These are phyloP conservation scores for Cytauxzoon felis DNA, from an alignment of 169 alveolate species.

Conservation along the genomic window DNA sequence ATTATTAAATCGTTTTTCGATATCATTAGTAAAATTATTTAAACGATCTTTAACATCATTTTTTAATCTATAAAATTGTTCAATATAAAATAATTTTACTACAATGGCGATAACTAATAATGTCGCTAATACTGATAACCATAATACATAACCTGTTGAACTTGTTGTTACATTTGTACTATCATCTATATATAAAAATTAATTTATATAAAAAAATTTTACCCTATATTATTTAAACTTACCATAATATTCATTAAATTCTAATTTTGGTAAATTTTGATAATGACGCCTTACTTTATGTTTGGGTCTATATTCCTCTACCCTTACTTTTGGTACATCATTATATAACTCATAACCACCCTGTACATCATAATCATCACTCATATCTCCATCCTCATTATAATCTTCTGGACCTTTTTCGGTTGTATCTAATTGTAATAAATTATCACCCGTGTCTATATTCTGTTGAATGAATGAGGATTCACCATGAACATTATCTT, in stretches of 20 bases:
- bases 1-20: constrained; percentile 3
- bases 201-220: too few species aligned
- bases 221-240: too few species aligned
- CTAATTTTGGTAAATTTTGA: too few species aligned
- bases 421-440: not conserved
- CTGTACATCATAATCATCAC: not conserved
- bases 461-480: not conserved
- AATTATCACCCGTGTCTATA: not conserved
- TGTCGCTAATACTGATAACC: constrained; percentile 5
- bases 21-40: constrained; percentile 2
- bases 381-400: not conserved
- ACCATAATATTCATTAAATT: too few species aligned
- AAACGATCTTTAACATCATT: constrained; percentile 1
- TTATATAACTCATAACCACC: constrained; percentile 2
- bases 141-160: constrained; percentile 9
- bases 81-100: constrained; percentile 14
- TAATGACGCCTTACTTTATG: not conserved
- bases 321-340: not conserved
- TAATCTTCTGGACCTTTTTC: not conserved
- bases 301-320: not conserved
- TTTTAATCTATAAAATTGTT: constrained; percentile 6
- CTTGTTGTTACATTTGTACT: too few species aligned
- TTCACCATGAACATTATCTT: not conserved
- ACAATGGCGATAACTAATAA: constrained; percentile 14
- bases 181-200: too few species aligned